Evolutionary conservation across 352 stramenopile genomes (phyloP).

Genomic region (Phytophthora ohioensis): DNA sequence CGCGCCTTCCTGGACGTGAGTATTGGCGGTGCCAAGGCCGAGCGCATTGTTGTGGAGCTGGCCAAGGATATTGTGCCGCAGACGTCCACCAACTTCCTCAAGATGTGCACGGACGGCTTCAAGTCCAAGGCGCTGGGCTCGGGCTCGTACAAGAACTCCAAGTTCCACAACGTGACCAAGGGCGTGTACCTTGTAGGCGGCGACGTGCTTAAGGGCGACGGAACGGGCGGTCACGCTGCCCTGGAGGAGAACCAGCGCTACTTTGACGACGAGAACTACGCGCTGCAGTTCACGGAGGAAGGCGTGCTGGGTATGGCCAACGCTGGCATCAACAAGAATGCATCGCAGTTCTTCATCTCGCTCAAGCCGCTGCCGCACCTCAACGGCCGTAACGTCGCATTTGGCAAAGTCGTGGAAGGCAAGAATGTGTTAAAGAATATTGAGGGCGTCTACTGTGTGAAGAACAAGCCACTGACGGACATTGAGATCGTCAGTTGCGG

Average conservation of each 20-base stretch:
- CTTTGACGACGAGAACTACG: conserved; percentile 91
- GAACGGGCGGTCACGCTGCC: conserved; percentile 81
- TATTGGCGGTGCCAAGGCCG: conserved; percentile 77
- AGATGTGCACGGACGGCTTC: conserved; percentile 79
- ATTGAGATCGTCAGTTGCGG: conserved; percentile 85
- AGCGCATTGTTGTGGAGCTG: conserved; percentile 85
- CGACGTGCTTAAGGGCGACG: conserved; percentile 78
- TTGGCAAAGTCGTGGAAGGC: conserved; percentile 88
- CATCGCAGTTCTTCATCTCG: conserved; percentile 99
- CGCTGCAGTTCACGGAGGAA: conserved; percentile 85
- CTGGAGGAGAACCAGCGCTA: conserved; percentile 72
- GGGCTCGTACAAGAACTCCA: conserved; percentile 85
- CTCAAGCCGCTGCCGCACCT: conserved; percentile 83
- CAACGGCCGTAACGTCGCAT: conserved; percentile 89
- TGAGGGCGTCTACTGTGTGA: conserved; percentile 83
- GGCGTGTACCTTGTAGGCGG: conserved; percentile 78
- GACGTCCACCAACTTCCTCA: conserved; percentile 81
- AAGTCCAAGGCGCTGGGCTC: conserved; percentile 61
- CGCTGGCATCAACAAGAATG: conserved; percentile 97
- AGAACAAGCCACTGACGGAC: conserved; percentile 84
- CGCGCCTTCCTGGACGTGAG: conserved; percentile 86
- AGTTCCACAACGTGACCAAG: conserved; percentile 90
- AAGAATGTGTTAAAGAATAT: conserved; percentile 87
- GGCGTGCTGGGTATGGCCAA: conserved; percentile 98
- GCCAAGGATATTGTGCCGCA: conserved; percentile 84